Evolutionary conservation across 495 filamentous ascomycete species (phyloP).

Genomic region (Choiromyces venosus): DNA sequence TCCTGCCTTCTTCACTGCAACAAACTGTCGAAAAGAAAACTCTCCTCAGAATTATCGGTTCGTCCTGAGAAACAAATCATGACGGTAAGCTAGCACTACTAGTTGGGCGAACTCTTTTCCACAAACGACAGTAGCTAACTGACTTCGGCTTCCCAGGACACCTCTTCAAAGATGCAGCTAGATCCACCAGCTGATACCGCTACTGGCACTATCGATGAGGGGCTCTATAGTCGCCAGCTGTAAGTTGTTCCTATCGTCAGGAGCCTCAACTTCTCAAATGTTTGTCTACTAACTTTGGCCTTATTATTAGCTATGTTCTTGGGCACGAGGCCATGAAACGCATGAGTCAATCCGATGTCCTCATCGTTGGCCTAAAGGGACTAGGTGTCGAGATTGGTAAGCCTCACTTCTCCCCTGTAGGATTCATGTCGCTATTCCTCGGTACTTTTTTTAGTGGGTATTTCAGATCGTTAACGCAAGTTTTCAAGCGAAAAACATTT

Average conservation of each 20-base stretch:
- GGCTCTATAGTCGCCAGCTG: constrained; percentile 95
- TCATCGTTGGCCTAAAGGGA: constrained; percentile 86
- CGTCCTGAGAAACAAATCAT: constrained; percentile 41
- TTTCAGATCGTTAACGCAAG: constrained; percentile 4
- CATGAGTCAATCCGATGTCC: constrained; percentile 92
- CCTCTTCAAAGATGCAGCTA: constrained; percentile 43
- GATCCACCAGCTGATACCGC: constrained; percentile 45
- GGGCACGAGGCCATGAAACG: constrained; percentile 99
- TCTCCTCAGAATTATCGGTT: constrained; percentile 39
- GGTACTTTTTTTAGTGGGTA: background rate
- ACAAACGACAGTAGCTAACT: constrained; percentile 7
- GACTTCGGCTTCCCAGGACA: constrained; percentile 13
- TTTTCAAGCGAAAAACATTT: constrained; percentile 86
- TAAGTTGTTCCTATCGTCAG: constrained; percentile 43
- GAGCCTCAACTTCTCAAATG: constrained; percentile 1
- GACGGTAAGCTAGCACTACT: constrained; percentile 31
- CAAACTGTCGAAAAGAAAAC: constrained; percentile 44
- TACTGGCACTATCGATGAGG: constrained; percentile 80
- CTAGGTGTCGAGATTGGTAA: constrained; percentile 89
- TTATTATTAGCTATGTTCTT: constrained; percentile 65
- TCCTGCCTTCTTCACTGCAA: constrained; percentile 12
- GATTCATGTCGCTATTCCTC: background rate
- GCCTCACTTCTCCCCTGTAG: constrained; percentile 26
- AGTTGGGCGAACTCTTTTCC: background rate
- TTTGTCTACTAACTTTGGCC: constrained; percentile 14